Evolutionary conservation across 1,139 yeast genomes (phyloP).

Genomic region (Hemisphaericaspora lyxosophila): DNA sequence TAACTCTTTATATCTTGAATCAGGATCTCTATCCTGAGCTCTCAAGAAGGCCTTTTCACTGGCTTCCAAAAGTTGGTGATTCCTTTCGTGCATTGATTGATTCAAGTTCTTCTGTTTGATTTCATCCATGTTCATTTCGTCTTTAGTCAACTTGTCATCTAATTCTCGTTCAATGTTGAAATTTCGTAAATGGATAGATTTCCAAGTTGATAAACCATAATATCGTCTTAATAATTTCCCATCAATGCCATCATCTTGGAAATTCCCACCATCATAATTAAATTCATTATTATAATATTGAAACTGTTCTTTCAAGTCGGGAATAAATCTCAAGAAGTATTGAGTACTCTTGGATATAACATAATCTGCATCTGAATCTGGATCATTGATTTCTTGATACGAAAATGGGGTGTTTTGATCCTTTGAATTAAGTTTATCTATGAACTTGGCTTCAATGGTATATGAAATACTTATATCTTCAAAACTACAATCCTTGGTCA

Average conservation of each 20-base stretch:
- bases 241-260: constrained; percentile 34
- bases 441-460: constrained; percentile 45
- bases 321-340: constrained; percentile 43
- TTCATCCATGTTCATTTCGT: constrained; percentile 30
- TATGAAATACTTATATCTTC: constrained; percentile 44
- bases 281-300: constrained; percentile 28
- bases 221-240: constrained; percentile 34
- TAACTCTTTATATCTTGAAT: not conserved
- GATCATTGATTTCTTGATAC: constrained; percentile 41
- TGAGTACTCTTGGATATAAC: constrained; percentile 38
- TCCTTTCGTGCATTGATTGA: not conserved
- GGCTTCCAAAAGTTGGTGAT: not conserved
- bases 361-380: constrained; percentile 29
- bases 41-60: constrained; percentile 3
- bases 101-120: constrained; percentile 36
- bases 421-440: constrained; percentile 35
- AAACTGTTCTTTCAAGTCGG: constrained; percentile 35
- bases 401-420: constrained; percentile 29
- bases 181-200: constrained; percentile 28
- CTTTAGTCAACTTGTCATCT: constrained; percentile 27
- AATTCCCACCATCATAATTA: constrained; percentile 28
- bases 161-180: constrained; percentile 38
- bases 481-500: constrained; percentile 42
- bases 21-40: constrained; percentile 4
- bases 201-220: constrained; percentile 34